These are phyloP conservation scores for Penicillium sp. DNA, from an alignment of 2,329 filamentous ascomycete species.

Conservation along the genomic window DNA sequence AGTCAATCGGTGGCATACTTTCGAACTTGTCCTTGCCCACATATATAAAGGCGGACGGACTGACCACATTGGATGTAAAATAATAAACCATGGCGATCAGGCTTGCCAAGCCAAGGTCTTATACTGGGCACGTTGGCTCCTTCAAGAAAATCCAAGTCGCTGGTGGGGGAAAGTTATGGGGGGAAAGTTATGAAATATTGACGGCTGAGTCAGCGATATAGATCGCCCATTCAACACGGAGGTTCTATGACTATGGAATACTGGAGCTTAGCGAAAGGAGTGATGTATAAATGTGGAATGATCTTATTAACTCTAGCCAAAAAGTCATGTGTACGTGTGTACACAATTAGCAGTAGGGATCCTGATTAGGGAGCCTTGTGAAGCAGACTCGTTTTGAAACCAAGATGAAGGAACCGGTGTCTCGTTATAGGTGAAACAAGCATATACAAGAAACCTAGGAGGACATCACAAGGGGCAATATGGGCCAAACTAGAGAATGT, in stretches of 20 bases:
- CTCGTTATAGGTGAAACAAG: neutral
- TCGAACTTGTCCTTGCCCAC: constrained; percentile 99
- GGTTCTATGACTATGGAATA: no score
- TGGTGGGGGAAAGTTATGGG: neutral
- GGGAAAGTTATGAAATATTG: neutral
- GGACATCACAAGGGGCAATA: neutral
- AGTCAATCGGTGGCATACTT: constrained; percentile 57
- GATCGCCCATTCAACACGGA: neutral
- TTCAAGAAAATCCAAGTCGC: neutral
- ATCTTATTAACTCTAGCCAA: no score
- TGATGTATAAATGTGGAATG: no score
- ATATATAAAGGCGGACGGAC: constrained; percentile 82
- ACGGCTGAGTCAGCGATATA: constrained; percentile 1
- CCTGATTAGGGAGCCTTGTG: no score
- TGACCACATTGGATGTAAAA: constrained; percentile 79
- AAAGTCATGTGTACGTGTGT: no score
- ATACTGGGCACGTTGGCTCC: neutral
- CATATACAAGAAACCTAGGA: neutral
- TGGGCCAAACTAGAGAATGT: neutral
- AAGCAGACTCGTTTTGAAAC: no score
- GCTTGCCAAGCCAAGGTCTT: neutral
- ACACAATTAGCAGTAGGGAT: no score
- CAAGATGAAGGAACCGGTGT: neutral
- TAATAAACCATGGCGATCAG: constrained; percentile 76
- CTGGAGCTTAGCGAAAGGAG: no score